Evolutionary conservation across 1,284 basidiomycete species (phyloP).

Genomic region (Waitea zeae): DNA sequence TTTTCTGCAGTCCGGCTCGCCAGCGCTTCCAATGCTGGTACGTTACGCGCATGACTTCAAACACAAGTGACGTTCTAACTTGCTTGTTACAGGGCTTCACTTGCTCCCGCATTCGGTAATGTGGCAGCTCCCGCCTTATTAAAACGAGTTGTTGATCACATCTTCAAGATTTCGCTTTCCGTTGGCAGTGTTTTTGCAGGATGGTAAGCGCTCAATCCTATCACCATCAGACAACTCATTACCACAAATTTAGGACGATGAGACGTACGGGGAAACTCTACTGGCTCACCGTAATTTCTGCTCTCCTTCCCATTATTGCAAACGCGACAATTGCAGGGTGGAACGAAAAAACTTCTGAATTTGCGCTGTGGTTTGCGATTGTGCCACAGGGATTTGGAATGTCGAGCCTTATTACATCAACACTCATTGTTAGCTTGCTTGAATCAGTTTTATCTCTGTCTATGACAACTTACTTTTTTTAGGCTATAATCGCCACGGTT

Average conservation of each 20-base stretch:
- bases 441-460: no score
- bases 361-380: slow-evolving; percentile 30
- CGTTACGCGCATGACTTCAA: no score
- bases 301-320: slow-evolving; percentile 21
- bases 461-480: no score
- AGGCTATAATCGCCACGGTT: slow-evolving; percentile 78
- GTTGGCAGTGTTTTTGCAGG: slow-evolving; percentile 73
- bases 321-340: slow-evolving; percentile 27
- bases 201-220: slow-evolving; percentile 29
- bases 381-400: slow-evolving; percentile 71
- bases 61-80: no score
- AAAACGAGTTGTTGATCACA: no score
- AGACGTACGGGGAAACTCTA: slow-evolving; percentile 42
- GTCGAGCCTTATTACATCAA: slow-evolving; percentile 69
- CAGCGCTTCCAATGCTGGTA: slow-evolving; percentile 56
- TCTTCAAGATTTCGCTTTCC: slow-evolving; percentile 65
- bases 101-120: slow-evolving; percentile 79
- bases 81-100: no score
- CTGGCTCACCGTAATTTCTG: slow-evolving; percentile 25
- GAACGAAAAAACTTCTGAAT: slow-evolving; percentile 40
- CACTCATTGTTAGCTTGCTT: no score
- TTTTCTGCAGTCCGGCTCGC: slow-evolving; percentile 74
- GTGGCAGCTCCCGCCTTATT: no score
- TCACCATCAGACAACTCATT: neutral
- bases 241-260: no score